A percentile compares a stretch with the other conserved stretches of the same genome.
These are phyloP conservation scores for Lagenidium sp. DNA, from an alignment of 352 stramenopile species.

Conservation along the genomic window DNA sequence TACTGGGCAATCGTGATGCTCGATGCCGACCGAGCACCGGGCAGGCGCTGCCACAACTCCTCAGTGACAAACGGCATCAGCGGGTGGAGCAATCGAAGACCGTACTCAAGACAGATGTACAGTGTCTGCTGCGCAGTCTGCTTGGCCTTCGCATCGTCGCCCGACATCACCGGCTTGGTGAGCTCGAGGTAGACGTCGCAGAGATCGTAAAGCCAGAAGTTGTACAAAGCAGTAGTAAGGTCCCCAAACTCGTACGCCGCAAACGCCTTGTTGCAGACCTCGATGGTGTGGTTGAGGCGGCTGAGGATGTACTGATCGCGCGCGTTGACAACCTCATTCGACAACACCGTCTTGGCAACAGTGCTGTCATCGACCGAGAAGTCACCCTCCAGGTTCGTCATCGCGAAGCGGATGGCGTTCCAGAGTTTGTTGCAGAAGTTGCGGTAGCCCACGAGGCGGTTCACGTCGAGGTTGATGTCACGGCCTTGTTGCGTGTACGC, in stretches of 20 bases:
- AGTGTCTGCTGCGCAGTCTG: constrained; percentile 75
- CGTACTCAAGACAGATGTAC: constrained; percentile 78
- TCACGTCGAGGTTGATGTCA: constrained; percentile 99
- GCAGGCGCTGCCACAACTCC: constrained; percentile 84
- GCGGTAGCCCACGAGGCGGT: constrained; percentile 97
- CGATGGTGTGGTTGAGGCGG: constrained; percentile 69
- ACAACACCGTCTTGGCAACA: constrained; percentile 45
- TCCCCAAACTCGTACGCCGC: constrained; percentile 94
- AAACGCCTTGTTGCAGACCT: constrained; percentile 80
- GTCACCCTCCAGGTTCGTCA: constrained; percentile 91
- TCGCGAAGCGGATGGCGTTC: constrained; percentile 98
- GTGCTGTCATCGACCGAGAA: constrained; percentile 44
- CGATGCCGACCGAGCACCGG: constrained; percentile 44
- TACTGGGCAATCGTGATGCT: constrained; percentile 81
- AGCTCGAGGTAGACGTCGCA: constrained; percentile 99
- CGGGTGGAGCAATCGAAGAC: constrained; percentile 92
- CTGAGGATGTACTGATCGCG: constrained; percentile 83
- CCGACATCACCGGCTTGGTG: constrained; percentile 95
- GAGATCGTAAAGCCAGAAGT: constrained; percentile 98
- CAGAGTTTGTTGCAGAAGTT: constrained; percentile 99
- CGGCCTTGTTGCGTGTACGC: constrained; percentile 91
- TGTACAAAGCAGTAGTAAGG: constrained; percentile 92
- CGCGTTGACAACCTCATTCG: constrained; percentile 49
- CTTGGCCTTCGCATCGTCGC: constrained; percentile 66
- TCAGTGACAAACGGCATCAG: constrained; percentile 99